phyloP scores from a whole-genome alignment of 306 rosid genomes.

The Malus sieversii region DNA sequence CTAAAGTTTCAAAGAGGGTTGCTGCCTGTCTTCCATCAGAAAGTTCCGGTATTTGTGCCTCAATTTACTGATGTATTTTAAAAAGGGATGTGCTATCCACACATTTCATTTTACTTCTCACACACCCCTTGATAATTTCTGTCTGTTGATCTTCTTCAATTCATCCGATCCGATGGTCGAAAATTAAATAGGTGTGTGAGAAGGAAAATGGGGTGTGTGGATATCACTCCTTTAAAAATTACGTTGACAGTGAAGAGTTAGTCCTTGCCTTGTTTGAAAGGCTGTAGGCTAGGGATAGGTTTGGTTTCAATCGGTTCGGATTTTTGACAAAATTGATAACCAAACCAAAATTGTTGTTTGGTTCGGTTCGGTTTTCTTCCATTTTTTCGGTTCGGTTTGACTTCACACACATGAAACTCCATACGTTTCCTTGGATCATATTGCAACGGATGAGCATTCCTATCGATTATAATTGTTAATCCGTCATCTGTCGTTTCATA shows the following conservation, averaged over 20 bases:
- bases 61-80: neutral
- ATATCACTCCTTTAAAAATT: neutral
- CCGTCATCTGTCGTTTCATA: neutral
- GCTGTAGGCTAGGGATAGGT: neutral
- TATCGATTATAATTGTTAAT: neutral
- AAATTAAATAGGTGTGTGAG: too few relatives aligned
- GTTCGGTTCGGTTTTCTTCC: too few relatives aligned
- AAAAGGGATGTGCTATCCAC: too few relatives aligned
- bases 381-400: neutral
- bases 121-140: too few relatives aligned
- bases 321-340: too few relatives aligned
- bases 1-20: neutral
- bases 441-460: neutral
- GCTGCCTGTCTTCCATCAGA: neutral
- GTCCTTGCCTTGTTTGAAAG: neutral
- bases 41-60: neutral
- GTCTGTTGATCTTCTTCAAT: too few relatives aligned
- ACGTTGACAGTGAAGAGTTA: constrained; percentile 12
- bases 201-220: too few relatives aligned
- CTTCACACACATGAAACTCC: neutral
- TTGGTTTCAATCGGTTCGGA: too few relatives aligned
- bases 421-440: neutral
- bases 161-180: too few relatives aligned
- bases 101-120: too few relatives aligned
- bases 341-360: too few relatives aligned